Conservation (phyloP, 345 rosid genomes). For the sweet orange (Citrus sinensis) region DVS_A1.0 CM039166.1:13934501-13935000, state of each 20-base stretch:
- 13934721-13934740: conserved; percentile 11
- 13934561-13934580: conserved; percentile 3
- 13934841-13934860: background rate
- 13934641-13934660: conserved; percentile 48
- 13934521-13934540: background rate
- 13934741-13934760: background rate
- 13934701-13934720: conserved; percentile 50
- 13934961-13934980: background rate
- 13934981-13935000: background rate
- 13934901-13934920: background rate
- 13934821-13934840: background rate
- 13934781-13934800: background rate
- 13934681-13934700: conserved; percentile 89
- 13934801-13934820: background rate
- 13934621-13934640: conserved; percentile 88
- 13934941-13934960: background rate
- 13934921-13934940: background rate
- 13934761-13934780: background rate
- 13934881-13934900: background rate
- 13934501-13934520: background rate
- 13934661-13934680: conserved; percentile 83
- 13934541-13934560: background rate
- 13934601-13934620: conserved; percentile 67
- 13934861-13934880: background rate
- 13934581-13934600: background rate